Conservation (phyloP, 129 eudicot genomes). For the Silybum marianum region DNA sequence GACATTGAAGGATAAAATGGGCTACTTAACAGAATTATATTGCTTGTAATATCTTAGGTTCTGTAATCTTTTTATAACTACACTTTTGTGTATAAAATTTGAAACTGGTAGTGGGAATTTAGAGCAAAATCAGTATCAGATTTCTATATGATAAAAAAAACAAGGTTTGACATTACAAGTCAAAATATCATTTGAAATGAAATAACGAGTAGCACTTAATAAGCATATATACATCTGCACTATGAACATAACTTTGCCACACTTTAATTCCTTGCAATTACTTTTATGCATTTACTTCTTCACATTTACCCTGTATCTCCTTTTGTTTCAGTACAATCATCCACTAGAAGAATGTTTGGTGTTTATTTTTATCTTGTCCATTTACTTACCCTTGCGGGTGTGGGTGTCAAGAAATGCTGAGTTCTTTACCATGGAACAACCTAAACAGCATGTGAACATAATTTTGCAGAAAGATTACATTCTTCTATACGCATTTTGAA, state of each 20-base stretch:
- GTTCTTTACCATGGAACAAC: background rate
- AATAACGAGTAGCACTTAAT: background rate
- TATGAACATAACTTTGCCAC: background rate
- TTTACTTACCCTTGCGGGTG: background rate
- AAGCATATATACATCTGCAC: background rate
- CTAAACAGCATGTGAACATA: background rate
- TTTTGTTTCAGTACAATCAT: too few species aligned
- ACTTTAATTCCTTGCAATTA: background rate
- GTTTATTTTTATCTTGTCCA: background rate
- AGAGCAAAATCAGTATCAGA: constrained; percentile 2
- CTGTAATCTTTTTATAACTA: background rate
- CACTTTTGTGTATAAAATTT: background rate
- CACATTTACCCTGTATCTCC: background rate
- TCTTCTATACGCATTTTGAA: background rate
- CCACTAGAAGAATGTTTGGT: background rate
- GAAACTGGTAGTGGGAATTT: background rate
- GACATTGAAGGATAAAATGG: background rate
- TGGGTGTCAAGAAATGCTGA: background rate
- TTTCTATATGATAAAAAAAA: background rate
- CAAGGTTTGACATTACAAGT: background rate
- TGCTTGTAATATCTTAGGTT: background rate
- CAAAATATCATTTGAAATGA: background rate
- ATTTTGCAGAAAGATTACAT: constrained; percentile 3
- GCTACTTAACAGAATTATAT: background rate
- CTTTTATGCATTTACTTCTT: background rate